phyloP scores from a whole-genome alignment of 1,284 basidiomycete genomes.

The Takashimella tepidaria region DNA sequence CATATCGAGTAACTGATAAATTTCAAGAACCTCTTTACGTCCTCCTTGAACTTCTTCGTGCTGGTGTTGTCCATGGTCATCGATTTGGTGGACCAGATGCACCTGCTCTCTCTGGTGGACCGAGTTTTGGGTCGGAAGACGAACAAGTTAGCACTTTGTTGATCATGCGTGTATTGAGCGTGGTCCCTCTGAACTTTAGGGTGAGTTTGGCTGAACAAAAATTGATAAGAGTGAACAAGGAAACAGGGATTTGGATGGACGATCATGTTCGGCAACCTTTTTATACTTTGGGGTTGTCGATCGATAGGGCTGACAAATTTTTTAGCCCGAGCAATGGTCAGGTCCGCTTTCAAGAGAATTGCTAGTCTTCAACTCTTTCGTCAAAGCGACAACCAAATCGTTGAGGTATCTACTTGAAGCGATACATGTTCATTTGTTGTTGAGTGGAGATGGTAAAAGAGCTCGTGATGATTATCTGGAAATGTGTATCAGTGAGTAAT shows the following conservation, averaged over 20 bases:
- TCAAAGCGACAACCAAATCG: slow-evolving; percentile 80
- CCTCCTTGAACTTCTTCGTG: slow-evolving; percentile 86
- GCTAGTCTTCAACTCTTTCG: slow-evolving; percentile 96
- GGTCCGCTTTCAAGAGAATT: slow-evolving; percentile 93
- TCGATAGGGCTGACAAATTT: too few relatives aligned
- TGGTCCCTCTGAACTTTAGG: slow-evolving; percentile 88
- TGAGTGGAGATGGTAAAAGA: slow-evolving; percentile 78
- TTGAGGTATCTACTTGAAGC: slow-evolving; percentile 87
- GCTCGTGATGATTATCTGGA: slow-evolving; percentile 87
- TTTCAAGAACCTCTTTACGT: slow-evolving; percentile 95
- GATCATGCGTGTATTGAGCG: slow-evolving; percentile 92
- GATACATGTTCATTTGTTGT: slow-evolving; percentile 82
- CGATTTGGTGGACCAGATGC: slow-evolving; percentile 65
- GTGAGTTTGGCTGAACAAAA: slow-evolving; percentile 52
- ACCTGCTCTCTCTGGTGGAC: slow-evolving; percentile 83
- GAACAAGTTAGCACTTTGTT: slow-evolving; percentile 87
- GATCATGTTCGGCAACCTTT: too few relatives aligned
- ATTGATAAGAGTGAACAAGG: too few relatives aligned
- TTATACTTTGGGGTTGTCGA: too few relatives aligned
- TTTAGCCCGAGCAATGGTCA: slow-evolving; percentile 75
- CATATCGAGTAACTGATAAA: slow-evolving; percentile 86
- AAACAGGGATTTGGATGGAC: too few relatives aligned
- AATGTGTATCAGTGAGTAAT: slow-evolving; percentile 61
- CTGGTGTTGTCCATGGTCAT: slow-evolving; percentile 91
- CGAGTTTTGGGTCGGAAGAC: slow-evolving; percentile 84